Evolutionary conservation across 2,329 filamentous ascomycete species (phyloP).

Genomic region (Thielaviopsis punctulata): DNA sequence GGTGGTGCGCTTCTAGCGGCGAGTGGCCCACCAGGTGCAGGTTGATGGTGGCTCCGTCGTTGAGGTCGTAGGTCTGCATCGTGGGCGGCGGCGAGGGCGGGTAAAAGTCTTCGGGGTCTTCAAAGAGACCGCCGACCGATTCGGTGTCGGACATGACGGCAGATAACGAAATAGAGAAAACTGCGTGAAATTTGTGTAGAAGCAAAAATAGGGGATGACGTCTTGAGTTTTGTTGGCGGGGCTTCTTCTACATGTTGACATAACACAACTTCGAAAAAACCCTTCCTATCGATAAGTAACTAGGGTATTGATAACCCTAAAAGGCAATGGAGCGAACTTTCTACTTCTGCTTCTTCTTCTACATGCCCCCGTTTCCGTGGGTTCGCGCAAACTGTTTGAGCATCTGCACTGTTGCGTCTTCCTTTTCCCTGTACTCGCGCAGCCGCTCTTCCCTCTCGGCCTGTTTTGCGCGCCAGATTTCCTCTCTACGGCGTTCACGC

Average conservation of each 20-base stretch:
- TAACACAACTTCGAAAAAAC: background rate
- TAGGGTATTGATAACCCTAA: background rate
- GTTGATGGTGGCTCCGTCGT: constrained; percentile 44
- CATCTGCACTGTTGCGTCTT: constrained; percentile 72
- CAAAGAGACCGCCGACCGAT: constrained; percentile 42
- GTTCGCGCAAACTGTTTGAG: constrained; percentile 61
- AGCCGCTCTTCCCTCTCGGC: constrained; percentile 69
- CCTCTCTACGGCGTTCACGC: constrained; percentile 65
- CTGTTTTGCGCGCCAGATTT: constrained; percentile 53
- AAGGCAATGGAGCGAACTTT: background rate
- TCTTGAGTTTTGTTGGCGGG: background rate
- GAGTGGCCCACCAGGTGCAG: constrained; percentile 75
- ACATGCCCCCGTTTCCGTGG: constrained; percentile 16
- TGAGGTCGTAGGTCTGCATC: constrained; percentile 51
- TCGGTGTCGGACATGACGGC: constrained; percentile 21
- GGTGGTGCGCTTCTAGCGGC: constrained; percentile 73
- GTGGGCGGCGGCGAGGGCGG: constrained; percentile 61
- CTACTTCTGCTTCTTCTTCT: background rate
- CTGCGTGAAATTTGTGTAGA: background rate
- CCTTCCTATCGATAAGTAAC: constrained; percentile 2
- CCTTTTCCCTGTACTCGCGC: constrained; percentile 52
- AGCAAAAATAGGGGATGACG: background rate
- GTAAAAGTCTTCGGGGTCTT: constrained; percentile 68
- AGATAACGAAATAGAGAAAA: background rate
- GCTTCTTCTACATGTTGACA: background rate